Percentiles rank a stretch among this genome's conserved stretches.
Evolutionary conservation across 1,284 basidiomycete genomes (phyloP).

Genomic region (Trametes versicolor): DNA sequence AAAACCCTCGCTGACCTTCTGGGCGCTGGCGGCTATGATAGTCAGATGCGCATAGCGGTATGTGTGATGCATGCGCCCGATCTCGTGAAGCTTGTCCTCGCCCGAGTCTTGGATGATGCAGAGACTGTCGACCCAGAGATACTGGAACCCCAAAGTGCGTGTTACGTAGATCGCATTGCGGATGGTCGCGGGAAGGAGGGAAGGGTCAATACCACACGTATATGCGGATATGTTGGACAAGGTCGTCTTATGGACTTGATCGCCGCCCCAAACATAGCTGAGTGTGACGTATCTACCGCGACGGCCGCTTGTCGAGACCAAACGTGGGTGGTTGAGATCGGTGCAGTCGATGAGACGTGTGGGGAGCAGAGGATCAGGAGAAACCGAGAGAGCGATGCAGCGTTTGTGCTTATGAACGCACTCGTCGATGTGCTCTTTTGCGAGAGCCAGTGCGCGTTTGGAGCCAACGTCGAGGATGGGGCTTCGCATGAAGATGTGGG

Average conservation of each 20-base stretch:
- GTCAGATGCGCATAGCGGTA: not conserved
- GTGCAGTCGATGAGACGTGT: constrained; percentile 7
- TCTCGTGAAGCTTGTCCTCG: constrained; percentile 3
- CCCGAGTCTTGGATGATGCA: constrained; percentile 11
- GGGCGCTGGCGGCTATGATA: not conserved
- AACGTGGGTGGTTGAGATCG: not conserved
- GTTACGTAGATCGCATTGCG: constrained; percentile 2
- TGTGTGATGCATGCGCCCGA: not conserved
- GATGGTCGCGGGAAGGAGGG: not conserved
- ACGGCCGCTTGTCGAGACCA: not conserved
- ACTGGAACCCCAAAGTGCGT: not conserved
- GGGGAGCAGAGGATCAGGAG: not conserved
- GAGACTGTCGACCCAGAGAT: constrained; percentile 5
- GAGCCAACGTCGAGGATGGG: not conserved
- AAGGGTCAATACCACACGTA: not conserved
- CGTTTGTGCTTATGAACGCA: not conserved
- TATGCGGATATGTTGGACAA: not conserved
- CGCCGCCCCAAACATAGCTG: constrained; percentile 7
- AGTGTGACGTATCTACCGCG: not conserved
- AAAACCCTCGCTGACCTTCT: not conserved
- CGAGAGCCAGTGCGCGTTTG: not conserved
- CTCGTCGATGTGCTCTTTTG: not conserved
- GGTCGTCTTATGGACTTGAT: not conserved
- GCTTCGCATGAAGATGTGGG: not conserved
- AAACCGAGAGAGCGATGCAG: not conserved